These are phyloP conservation scores for Westerdykella ornata DNA, from an alignment of 2,329 filamentous ascomycete species.

Conservation along the genomic window DNA sequence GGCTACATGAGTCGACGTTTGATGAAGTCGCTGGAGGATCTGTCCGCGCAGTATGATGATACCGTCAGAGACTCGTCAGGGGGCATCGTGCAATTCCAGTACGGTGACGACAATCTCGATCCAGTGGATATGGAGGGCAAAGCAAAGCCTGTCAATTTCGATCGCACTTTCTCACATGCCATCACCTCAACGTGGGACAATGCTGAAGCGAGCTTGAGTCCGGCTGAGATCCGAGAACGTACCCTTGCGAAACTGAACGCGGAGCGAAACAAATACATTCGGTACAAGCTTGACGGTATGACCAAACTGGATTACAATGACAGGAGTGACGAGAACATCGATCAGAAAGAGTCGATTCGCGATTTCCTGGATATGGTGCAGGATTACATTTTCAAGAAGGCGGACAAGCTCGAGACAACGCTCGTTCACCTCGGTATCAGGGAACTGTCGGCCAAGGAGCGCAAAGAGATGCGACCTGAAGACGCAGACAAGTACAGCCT, in stretches of 20 bases:
- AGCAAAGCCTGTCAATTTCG: constrained; percentile 86
- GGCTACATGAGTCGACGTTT: constrained; percentile 97
- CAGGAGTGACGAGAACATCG: constrained; percentile 52
- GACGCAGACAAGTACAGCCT: constrained; percentile 34
- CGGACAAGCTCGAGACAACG: constrained; percentile 53
- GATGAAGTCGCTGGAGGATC: constrained; percentile 96
- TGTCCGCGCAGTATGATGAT: constrained; percentile 88
- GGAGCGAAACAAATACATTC: constrained; percentile 54
- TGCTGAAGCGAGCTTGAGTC: constrained; percentile 63
- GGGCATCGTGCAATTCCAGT: constrained; percentile 92
- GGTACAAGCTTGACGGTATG: constrained; percentile 28
- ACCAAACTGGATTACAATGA: constrained; percentile 62
- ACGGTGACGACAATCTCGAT: constrained; percentile 90
- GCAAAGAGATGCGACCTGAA: constrained; percentile 20
- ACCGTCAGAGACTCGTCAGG: constrained; percentile 88
- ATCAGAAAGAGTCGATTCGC: constrained; percentile 64
- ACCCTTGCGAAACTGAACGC: constrained; percentile 61
- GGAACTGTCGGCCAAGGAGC: constrained; percentile 6
- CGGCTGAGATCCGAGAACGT: constrained; percentile 63
- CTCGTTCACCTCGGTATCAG: constrained; percentile 23
- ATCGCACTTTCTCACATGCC: constrained; percentile 79
- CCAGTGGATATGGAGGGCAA: constrained; percentile 97
- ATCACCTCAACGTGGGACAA: constrained; percentile 74
- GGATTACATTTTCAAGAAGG: constrained; percentile 60
- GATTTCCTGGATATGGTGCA: constrained; percentile 75